Conservation (phyloP, 192 early-diverging fungal species). For the Coemansia aciculifera region DNA sequence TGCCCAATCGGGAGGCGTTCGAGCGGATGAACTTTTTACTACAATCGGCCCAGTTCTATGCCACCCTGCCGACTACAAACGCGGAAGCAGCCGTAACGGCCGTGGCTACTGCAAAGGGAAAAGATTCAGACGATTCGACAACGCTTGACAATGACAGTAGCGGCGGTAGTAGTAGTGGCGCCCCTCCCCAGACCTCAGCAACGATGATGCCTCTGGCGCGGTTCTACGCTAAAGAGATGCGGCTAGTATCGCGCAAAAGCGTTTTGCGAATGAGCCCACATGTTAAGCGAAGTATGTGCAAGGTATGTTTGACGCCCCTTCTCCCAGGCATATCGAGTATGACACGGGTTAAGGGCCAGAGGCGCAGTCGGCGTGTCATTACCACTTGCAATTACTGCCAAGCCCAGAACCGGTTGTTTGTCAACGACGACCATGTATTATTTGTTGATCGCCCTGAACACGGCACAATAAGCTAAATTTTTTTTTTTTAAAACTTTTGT, state of each 20-base stretch:
- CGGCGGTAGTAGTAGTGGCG: conserved; percentile 8
- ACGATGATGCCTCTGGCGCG: conserved; percentile 32
- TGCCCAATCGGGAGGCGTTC: conserved; percentile 47
- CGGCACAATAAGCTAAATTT: conserved; percentile 12
- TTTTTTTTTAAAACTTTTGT: not conserved
- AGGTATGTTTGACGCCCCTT: conserved; percentile 28
- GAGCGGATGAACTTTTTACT: conserved; percentile 53
- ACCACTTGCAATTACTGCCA: conserved; percentile 47
- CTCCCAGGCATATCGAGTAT: conserved; percentile 38
- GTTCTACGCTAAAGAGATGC: conserved; percentile 49
- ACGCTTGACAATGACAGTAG: conserved; percentile 1
- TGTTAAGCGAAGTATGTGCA: conserved; percentile 40
- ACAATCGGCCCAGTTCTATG: conserved; percentile 43
- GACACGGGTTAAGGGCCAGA: conserved; percentile 34
- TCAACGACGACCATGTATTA: conserved; percentile 19
- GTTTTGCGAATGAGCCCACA: conserved; percentile 51
- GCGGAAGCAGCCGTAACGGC: not conserved
- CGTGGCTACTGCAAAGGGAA: not conserved
- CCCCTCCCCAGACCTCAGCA: not conserved
- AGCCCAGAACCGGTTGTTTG: conserved; percentile 24
- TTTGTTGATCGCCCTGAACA: conserved; percentile 42
- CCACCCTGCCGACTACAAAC: conserved; percentile 1
- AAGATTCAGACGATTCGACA: not conserved
- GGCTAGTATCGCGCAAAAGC: conserved; percentile 40
- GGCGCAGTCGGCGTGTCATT: conserved; percentile 19